Evolutionary conservation across 2,329 filamentous ascomycete genomes (phyloP).

Genomic region (Cadophora sp.): DNA sequence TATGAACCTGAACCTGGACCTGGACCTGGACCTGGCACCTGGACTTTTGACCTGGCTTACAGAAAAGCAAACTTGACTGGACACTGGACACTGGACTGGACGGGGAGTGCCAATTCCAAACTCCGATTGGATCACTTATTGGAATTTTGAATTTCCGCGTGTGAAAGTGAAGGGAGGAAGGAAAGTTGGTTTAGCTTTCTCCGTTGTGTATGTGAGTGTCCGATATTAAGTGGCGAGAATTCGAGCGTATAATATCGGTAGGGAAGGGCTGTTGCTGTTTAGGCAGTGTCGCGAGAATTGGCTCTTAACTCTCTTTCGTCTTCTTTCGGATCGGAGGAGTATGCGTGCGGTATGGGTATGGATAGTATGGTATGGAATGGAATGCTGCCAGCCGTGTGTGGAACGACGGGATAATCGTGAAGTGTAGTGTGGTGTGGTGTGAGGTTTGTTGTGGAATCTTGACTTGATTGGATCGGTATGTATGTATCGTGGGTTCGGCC

Average conservation of each 20-base stretch:
- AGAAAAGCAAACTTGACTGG: constrained; percentile 3
- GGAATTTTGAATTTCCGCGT: constrained; percentile 11
- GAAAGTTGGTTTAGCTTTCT: background rate
- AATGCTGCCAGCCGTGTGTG: constrained; percentile 28
- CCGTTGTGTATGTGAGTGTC: background rate
- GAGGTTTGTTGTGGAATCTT: constrained; percentile 7
- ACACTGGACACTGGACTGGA: no score
- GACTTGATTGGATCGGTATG: constrained; percentile 7
- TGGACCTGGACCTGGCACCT: background rate
- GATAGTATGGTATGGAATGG: background rate
- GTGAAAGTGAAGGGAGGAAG: background rate
- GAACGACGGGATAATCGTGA: constrained; percentile 16
- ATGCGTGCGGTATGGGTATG: background rate
- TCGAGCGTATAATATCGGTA: constrained; percentile 1
- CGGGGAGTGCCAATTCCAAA: background rate
- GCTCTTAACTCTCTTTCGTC: background rate
- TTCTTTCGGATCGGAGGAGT: background rate
- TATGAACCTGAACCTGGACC: no score
- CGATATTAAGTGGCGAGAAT: background rate
- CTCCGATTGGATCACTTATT: constrained; percentile 9
- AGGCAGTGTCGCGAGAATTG: constrained; percentile 16
- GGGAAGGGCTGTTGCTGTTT: constrained; percentile 11
- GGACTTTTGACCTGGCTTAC: no score
- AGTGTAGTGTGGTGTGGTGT: no score
- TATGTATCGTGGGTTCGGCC: no score